Evolutionary conservation across 495 filamentous ascomycete genomes (phyloP).

Genomic region (Penicillium canescens): DNA sequence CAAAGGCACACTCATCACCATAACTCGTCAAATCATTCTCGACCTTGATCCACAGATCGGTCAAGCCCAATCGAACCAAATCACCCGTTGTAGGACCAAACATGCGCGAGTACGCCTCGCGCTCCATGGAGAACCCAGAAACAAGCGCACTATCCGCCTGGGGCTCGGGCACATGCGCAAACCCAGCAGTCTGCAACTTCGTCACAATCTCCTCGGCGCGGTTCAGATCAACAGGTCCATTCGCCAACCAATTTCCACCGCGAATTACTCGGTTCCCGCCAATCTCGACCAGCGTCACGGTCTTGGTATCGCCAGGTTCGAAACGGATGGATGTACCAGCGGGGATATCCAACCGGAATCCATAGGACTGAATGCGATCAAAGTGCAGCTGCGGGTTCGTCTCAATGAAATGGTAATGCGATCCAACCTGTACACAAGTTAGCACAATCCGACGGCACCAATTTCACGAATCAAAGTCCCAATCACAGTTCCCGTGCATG

Average conservation of each 20-base stretch:
- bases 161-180: slow-evolving; percentile 72
- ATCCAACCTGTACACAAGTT: slow-evolving; percentile 61
- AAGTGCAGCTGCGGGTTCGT: slow-evolving; percentile 89
- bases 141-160: slow-evolving; percentile 52
- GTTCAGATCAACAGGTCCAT: slow-evolving; percentile 64
- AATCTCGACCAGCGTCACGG: slow-evolving; percentile 91
- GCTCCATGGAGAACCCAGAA: slow-evolving; percentile 68
- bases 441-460: background rate
- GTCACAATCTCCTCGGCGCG: slow-evolving; percentile 64
- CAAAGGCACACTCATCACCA: slow-evolving; percentile 95
- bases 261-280: slow-evolving; percentile 77
- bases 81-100: slow-evolving; percentile 94
- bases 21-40: slow-evolving; percentile 85
- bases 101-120: slow-evolving; percentile 79
- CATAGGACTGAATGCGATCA: slow-evolving; percentile 82
- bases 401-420: slow-evolving; percentile 97
- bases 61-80: slow-evolving; percentile 74
- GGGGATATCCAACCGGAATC: slow-evolving; percentile 84
- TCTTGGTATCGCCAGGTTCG: slow-evolving; percentile 91
- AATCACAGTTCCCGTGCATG: background rate
- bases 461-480: background rate
- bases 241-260: slow-evolving; percentile 80
- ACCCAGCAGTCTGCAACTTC: slow-evolving; percentile 68
- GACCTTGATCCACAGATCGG: slow-evolving; percentile 88
- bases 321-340: slow-evolving; percentile 94